phyloP scores from a whole-genome alignment of 2,329 filamentous ascomycete genomes.

The Magnaporthiopsis incrustans region DNA sequence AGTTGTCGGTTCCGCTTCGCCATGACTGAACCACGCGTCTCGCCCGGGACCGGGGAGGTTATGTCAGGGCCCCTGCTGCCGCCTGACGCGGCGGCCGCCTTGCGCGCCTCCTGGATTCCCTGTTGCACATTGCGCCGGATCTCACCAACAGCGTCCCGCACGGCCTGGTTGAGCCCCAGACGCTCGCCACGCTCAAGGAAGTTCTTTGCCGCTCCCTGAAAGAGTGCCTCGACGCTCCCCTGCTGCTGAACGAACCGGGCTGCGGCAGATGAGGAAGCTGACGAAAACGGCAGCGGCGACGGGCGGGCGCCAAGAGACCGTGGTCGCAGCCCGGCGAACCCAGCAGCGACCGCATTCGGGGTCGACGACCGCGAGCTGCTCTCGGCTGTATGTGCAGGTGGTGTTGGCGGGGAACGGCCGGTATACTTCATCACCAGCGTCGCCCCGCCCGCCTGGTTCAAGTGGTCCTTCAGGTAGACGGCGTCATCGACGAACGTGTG shows the following conservation, averaged over 20 bases:
- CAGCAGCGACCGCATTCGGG: constrained; percentile 10
- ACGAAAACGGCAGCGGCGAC: neutral
- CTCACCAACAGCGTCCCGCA: constrained; percentile 74
- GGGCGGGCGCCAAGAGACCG: constrained; percentile 29
- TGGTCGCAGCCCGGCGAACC: constrained; percentile 30
- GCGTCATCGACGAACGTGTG: constrained; percentile 83
- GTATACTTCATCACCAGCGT: constrained; percentile 66
- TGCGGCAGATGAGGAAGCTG: constrained; percentile 25
- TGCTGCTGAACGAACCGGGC: constrained; percentile 43
- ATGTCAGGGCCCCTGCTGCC: constrained; percentile 13
- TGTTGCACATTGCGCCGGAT: constrained; percentile 69
- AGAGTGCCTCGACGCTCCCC: constrained; percentile 58
- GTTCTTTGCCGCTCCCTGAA: constrained; percentile 69
- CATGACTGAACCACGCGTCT: constrained; percentile 28
- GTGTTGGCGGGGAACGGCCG: constrained; percentile 35
- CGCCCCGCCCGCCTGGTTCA: constrained; percentile 52
- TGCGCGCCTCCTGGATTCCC: constrained; percentile 51
- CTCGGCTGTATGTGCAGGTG: constrained; percentile 11
- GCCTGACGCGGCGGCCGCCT: constrained; percentile 26
- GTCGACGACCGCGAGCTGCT: constrained; percentile 16
- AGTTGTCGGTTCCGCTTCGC: constrained; percentile 60
- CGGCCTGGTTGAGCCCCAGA: constrained; percentile 70
- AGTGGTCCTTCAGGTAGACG: constrained; percentile 60
- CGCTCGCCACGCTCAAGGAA: constrained; percentile 67
- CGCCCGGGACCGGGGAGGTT: neutral